Evolutionary conservation across 495 filamentous ascomycete genomes (phyloP), one percentile per base, ranked within the genome.

Genomic region (Chaetomium tenue): DNA sequence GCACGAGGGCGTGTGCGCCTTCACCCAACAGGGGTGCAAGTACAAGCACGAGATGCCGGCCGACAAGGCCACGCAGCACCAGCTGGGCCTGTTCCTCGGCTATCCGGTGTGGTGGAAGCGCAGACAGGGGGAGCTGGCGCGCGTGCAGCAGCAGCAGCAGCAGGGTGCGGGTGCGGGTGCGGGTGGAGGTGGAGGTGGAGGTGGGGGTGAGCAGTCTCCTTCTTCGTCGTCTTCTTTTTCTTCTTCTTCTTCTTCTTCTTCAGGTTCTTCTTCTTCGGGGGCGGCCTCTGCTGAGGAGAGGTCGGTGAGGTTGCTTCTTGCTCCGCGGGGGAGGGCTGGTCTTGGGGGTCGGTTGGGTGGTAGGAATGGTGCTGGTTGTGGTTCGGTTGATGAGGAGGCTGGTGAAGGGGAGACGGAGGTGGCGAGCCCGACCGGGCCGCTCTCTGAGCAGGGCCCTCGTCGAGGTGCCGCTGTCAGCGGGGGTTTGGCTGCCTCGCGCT

Each of bases 31-130:
- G 70, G 92, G 92, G 3, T 96, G 92, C 75, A 81, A 88, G 67
- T 97, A 85, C 78, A 90, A 89, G 75, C 92, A 97, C 71, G 88
- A 93, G 70, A 93, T 96, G 86, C 92, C 92, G 0, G 74, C 76
- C 25, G 86, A 89, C 48, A 68, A 66, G 39, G 76, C 73, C 0
- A 88, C 83, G 55, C 81, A 93, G 65, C 76, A 82, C 47, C 74
- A 76, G 39, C 80, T 93, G 13, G 92, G 92, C 13, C 71, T 85
- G 18, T 83, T 82, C 68, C 76, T 83, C 47, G 82, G 82, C 16
- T 72, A 79, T 28, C 82, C 82, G 0, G 66, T 66, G 12, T 84
- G 82, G 83, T 85, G 78, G 73, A 82, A 80, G 72, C 77, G 78
- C 69, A 69, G 76, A 30, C 80, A 83, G 68, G 77, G 72, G 18